These are phyloP conservation scores for Lactarius deliciosus DNA, from an alignment of 768 basidiomycete genomes.

Conservation along the genomic window DNA sequence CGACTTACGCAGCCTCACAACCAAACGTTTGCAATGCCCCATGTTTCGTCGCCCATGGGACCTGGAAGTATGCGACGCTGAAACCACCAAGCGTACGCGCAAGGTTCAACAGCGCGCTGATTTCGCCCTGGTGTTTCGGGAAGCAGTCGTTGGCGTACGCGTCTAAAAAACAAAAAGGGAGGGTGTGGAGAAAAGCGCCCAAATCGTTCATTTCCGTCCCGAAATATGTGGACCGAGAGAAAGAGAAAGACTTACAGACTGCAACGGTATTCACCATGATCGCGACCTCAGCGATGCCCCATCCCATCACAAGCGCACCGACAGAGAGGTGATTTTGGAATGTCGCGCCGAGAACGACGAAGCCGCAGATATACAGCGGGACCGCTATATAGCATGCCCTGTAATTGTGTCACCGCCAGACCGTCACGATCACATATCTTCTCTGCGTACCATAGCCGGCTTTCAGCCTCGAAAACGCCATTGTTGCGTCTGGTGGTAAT, in stretches of 20 bases:
- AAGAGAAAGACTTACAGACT: slow-evolving; percentile 46
- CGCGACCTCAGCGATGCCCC: slow-evolving; percentile 60
- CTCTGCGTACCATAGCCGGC: slow-evolving; percentile 51
- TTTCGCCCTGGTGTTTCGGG: slow-evolving; percentile 55
- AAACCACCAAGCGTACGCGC: slow-evolving; percentile 58
- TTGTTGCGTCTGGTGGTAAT: slow-evolving; percentile 44
- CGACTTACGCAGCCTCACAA: slow-evolving; percentile 56
- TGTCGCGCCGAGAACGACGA: slow-evolving; percentile 55
- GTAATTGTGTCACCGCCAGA: background rate
- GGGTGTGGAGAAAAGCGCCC: too few relatives aligned
- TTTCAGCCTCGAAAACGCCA: slow-evolving; percentile 57
- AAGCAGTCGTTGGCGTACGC: slow-evolving; percentile 53
- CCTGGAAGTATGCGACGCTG: slow-evolving; percentile 64
- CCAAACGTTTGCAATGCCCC: slow-evolving; percentile 65
- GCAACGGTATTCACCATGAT: slow-evolving; percentile 63
- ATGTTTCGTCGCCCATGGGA: slow-evolving; percentile 59
- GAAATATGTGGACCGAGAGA: slow-evolving; percentile 17
- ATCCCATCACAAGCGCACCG: slow-evolving; percentile 62
- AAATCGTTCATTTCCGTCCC: too few relatives aligned
- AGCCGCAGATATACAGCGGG: slow-evolving; percentile 60
- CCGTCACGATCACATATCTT: background rate
- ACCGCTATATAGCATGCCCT: slow-evolving; percentile 64
- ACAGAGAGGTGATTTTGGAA: slow-evolving; percentile 52
- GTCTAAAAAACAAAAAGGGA: slow-evolving; percentile 33
- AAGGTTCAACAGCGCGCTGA: slow-evolving; percentile 60